phyloP scores from a whole-genome alignment of 2,329 filamentous ascomycete species.

The Monilinia polystroma region DNA sequence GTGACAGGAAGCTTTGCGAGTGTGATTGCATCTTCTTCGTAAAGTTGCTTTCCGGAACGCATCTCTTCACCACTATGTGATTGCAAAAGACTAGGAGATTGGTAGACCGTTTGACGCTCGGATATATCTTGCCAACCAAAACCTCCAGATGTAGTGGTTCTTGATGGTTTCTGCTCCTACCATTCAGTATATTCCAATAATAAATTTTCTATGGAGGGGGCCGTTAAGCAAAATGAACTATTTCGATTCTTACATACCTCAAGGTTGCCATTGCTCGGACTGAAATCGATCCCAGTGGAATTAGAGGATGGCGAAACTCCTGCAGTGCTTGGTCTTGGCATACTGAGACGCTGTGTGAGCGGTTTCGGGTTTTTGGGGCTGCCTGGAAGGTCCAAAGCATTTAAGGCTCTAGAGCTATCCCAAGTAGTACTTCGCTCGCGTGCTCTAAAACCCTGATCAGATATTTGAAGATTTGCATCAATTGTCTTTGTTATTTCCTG shows the following conservation, averaged over 20 bases:
- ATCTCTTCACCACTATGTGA: conserved; percentile 13
- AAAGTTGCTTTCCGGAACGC: conserved; percentile 13
- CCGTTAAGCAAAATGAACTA: not conserved
- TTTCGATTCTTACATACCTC: conserved; percentile 9
- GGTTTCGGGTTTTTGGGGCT: not conserved
- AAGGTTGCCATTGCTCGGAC: not conserved
- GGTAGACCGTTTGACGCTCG: conserved; percentile 1
- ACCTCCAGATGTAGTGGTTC: conserved; percentile 12
- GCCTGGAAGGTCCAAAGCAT: conserved; percentile 1
- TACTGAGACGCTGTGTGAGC: conserved; percentile 9
- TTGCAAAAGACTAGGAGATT: conserved; percentile 2
- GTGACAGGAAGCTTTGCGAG: conserved; percentile 15
- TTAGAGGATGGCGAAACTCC: conserved; percentile 17
- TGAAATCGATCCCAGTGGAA: not conserved
- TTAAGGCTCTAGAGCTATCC: conserved; percentile 21
- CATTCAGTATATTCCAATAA: conserved; percentile 1
- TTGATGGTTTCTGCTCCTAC: conserved; percentile 22
- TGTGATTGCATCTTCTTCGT: conserved; percentile 19
- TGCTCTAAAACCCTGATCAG: conserved; percentile 6
- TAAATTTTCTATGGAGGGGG: not conserved
- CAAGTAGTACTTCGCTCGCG: conserved; percentile 24
- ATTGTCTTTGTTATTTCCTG: not conserved
- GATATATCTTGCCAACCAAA: conserved; percentile 34
- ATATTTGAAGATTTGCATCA: not conserved
- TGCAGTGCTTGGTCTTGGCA: not conserved